Conservation (phyloP, 2,329 filamentous ascomycete genomes). For the Aspergillus caelatus region DNA sequence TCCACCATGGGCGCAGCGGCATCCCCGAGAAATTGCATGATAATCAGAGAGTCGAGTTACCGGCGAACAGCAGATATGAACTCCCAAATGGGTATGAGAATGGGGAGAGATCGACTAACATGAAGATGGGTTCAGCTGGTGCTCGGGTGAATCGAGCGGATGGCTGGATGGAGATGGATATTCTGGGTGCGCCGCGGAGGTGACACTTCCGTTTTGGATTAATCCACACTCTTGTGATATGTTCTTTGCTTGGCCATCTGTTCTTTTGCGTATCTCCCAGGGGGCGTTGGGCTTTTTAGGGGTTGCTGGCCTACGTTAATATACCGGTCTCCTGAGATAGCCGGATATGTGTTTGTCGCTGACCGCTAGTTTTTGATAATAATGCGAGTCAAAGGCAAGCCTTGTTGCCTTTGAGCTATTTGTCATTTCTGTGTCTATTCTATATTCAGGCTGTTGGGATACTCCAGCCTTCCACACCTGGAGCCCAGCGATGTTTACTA, state of each 20-base stretch:
- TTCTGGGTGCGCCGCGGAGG: not conserved
- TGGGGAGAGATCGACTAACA: not conserved
- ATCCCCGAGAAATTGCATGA: conserved; percentile 33
- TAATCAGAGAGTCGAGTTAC: conserved; percentile 19
- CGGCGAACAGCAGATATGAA: conserved; percentile 13
- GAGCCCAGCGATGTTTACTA: not conserved
- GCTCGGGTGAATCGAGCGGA: not conserved
- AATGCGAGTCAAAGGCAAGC: not conserved
- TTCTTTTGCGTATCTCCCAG: not conserved
- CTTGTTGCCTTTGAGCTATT: too few relatives aligned
- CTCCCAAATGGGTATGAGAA: not conserved
- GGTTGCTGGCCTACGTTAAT: not conserved
- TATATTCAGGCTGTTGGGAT: not conserved
- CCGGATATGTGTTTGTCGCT: not conserved
- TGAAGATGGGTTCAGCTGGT: not conserved
- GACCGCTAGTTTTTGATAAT: not conserved
- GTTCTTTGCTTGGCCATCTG: not conserved
- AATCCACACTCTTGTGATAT: not conserved
- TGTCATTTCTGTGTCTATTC: not conserved
- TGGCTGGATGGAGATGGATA: conserved; percentile 11
- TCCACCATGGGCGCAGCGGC: conserved; percentile 25
- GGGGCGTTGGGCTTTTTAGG: not conserved
- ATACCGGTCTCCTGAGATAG: not conserved
- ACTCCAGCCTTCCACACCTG: not conserved
- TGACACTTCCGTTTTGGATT: not conserved